phyloP scores from a whole-genome alignment of 495 filamentous ascomycete genomes.

The Patellaria atrata region DNA sequence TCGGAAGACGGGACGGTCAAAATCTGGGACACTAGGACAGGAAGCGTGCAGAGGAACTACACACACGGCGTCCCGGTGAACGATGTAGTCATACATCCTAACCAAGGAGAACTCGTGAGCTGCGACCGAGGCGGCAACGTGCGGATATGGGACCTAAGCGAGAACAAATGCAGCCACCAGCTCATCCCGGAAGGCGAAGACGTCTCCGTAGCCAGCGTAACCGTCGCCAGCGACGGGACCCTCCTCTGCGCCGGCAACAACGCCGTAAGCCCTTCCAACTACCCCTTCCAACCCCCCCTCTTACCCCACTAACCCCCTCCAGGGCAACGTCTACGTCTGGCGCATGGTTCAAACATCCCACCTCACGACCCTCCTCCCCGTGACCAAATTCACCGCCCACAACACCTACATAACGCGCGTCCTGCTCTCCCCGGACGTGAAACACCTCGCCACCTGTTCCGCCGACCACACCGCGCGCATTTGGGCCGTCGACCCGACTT shows the following conservation, averaged over 20 bases:
- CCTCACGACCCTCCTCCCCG: slow-evolving; percentile 72
- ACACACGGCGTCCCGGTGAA: slow-evolving; percentile 76
- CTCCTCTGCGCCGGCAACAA: slow-evolving; percentile 95
- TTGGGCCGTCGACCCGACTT: slow-evolving; percentile 61
- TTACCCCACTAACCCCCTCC: not conserved
- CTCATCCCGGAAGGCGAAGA: slow-evolving; percentile 95
- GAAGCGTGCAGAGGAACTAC: slow-evolving; percentile 83
- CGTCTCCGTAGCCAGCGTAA: slow-evolving; percentile 80
- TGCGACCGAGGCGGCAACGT: slow-evolving; percentile 90
- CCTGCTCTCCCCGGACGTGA: slow-evolving; percentile 90
- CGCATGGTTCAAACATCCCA: slow-evolving; percentile 72
- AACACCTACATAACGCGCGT: slow-evolving; percentile 89
- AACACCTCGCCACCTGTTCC: slow-evolving; percentile 91
- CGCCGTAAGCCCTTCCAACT: slow-evolving; percentile 37
- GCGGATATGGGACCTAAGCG: slow-evolving; percentile 87
- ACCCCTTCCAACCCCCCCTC: slow-evolving; percentile 1
- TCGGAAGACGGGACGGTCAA: slow-evolving; percentile 96
- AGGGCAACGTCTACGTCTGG: slow-evolving; percentile 98
- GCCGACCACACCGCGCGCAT: slow-evolving; percentile 97
- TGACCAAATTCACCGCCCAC: slow-evolving; percentile 88
- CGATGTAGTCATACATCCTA: slow-evolving; percentile 95
- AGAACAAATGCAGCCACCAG: slow-evolving; percentile 94
- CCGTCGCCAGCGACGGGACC: slow-evolving; percentile 86
- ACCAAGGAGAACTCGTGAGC: slow-evolving; percentile 93
- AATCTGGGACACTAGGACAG: slow-evolving; percentile 92